Evolutionary conservation across 345 rosid genomes (phyloP), one percentile per base, ranked within the genome.

Genomic region (Laguncularia racemosa): DNA sequence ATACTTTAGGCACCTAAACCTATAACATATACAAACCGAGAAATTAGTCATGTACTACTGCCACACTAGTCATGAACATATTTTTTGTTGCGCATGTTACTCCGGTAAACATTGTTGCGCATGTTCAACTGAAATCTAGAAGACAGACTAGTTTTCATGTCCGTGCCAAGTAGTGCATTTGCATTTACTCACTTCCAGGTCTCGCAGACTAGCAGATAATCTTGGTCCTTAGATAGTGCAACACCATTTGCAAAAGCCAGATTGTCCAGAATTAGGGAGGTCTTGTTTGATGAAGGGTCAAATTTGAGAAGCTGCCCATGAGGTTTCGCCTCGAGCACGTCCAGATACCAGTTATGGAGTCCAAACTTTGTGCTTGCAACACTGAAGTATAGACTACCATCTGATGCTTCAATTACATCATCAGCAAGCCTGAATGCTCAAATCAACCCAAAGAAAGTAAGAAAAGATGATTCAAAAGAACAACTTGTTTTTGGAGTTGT

Each of bases 241-340:
- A 81, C 89, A 0, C 85, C 85, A 17, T 83, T 83, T 16, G 85
- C 53, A 20, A 78, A 72, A 40, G 21, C 45, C 48, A 80, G 59
- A 40, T 57, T 61, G 21, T 75, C 76, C 13, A 83, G 69, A 38
- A 83, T 20, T 44, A 83, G 10, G 0, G 77, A 55, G 2, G 83
- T 78, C 46, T 67, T 55, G 3, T 70, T 64, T 23, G 47, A 59
- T 4, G 68, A 60, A 8, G 85, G 82, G 40, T 83, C 77, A 48
- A 67, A 76, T 58, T 72, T 76, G 60, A 83, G 85, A 46, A 83
- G 60, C 71, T 71, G 81, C 11, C 85, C 89, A 14, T 74, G 57
- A 50, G 89, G 85, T 45, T 58, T 76, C 20, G 78, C 89, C 69
- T 78, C 86, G 4, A 80, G 69, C 26, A 76, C 3, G 50, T 84